Percentiles rank a stretch among this genome's conserved stretches.
Evolutionary conservation across 2,329 filamentous ascomycete genomes (phyloP).

Genomic region (Eutypa lata): DNA sequence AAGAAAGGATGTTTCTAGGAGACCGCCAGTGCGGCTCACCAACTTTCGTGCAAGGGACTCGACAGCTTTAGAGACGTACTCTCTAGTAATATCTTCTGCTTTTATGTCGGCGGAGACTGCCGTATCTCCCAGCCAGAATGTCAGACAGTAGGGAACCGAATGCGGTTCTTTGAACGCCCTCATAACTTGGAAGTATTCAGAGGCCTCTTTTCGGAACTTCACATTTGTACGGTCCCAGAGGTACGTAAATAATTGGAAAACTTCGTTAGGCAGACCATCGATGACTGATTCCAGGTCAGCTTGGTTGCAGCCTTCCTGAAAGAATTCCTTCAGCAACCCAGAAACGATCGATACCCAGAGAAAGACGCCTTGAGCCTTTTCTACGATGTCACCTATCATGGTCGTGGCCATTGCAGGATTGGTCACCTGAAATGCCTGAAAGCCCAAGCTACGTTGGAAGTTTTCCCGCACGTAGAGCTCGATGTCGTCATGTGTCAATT

Average conservation of each 20-base stretch:
- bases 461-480: slow-evolving; percentile 13
- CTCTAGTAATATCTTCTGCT: background rate
- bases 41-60: slow-evolving; percentile 3
- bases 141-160: background rate
- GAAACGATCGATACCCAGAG: slow-evolving; percentile 16
- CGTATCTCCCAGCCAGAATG: background rate
- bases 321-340: background rate
- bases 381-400: slow-evolving; percentile 8
- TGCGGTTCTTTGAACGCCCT: background rate
- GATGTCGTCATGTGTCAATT: slow-evolving; percentile 21
- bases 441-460: slow-evolving; percentile 9
- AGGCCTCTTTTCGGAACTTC: background rate
- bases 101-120: background rate
- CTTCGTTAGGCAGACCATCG: slow-evolving; percentile 1
- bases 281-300: background rate
- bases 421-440: slow-evolving; percentile 2
- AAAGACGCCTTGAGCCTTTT: slow-evolving; percentile 16
- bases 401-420: background rate
- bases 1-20: slow-evolving; percentile 4
- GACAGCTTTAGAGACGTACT: background rate
- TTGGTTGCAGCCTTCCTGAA: slow-evolving; percentile 4
- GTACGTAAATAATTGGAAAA: slow-evolving; percentile 1
- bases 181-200: slow-evolving; percentile 1
- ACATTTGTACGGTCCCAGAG: slow-evolving; percentile 2
- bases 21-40: slow-evolving; percentile 8